Conservation (phyloP, 1,284 basidiomycete species). For the Apiotrichum mycotoxinovorans region DNA sequence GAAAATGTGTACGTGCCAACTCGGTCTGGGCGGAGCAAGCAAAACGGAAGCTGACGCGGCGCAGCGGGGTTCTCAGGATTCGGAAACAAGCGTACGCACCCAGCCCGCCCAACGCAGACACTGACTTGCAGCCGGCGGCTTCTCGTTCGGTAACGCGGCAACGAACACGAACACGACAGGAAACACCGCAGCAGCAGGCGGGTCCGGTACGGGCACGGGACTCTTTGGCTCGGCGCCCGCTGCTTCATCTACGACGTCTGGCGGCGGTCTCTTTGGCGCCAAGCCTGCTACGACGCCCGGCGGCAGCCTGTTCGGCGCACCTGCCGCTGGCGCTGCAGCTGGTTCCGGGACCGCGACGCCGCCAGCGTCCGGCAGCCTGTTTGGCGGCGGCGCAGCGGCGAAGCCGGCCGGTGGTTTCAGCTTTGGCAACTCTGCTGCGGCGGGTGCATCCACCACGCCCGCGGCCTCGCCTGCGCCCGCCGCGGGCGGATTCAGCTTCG, state of each 20-base stretch:
- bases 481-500: slow-evolving; percentile 12
- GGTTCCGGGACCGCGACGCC: slow-evolving; percentile 18
- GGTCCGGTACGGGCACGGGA: background rate
- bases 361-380: slow-evolving; percentile 24
- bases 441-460: slow-evolving; percentile 14
- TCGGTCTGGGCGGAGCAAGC: background rate
- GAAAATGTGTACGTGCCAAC: slow-evolving; percentile 5
- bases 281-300: slow-evolving; percentile 24
- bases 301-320: slow-evolving; percentile 29
- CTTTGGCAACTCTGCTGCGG: slow-evolving; percentile 24
- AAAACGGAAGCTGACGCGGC: background rate
- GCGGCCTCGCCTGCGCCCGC: slow-evolving; percentile 10
- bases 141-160: slow-evolving; percentile 13
- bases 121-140: slow-evolving; percentile 4
- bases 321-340: slow-evolving; percentile 13
- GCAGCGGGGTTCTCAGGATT: slow-evolving; percentile 39
- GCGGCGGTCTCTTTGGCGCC: slow-evolving; percentile 14
- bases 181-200: background rate
- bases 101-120: background rate
- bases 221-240: slow-evolving; percentile 12
- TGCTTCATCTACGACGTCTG: slow-evolving; percentile 1
- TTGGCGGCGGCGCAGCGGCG: slow-evolving; percentile 24
- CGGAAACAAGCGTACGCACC: slow-evolving; percentile 24
- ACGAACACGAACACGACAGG: slow-evolving; percentile 1
- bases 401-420: slow-evolving; percentile 10